phyloP scores from a whole-genome alignment of 495 filamentous ascomycete genomes.

The Penicillium paxilli region DNA sequence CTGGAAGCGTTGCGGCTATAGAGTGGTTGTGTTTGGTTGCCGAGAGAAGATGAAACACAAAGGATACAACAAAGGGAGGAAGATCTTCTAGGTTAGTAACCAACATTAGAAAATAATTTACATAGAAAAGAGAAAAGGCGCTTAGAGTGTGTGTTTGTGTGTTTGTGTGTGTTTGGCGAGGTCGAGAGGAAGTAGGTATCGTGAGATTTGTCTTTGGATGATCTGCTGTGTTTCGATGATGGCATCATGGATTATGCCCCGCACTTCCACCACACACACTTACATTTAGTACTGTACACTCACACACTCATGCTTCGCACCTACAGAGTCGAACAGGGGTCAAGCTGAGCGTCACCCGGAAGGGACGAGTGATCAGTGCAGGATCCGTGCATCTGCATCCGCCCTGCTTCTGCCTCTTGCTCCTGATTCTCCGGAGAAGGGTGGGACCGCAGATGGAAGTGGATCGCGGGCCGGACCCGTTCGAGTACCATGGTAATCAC shows the following conservation, averaged over 20 bases:
- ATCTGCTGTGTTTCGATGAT: background rate
- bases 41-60: slow-evolving; percentile 6
- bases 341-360: slow-evolving; percentile 20
- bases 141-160: background rate
- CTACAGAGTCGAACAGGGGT: background rate
- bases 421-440: slow-evolving; percentile 1
- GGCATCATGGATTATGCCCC: background rate
- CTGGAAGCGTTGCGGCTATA: slow-evolving; percentile 1
- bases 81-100: no score
- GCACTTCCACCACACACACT: no score
- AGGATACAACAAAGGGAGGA: no score
- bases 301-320: no score
- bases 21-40: no score
- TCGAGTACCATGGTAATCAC: slow-evolving; percentile 3
- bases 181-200: no score
- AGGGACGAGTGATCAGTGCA: slow-evolving; percentile 27
- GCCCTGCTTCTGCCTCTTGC: slow-evolving; percentile 3
- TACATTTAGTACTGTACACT: no score
- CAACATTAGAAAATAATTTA: background rate
- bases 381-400: slow-evolving; percentile 20
- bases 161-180: no score
- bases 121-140: no score
- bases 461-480: slow-evolving; percentile 32
- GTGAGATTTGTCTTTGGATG: no score
- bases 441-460: slow-evolving; percentile 9